Conservation (phyloP, 2,329 filamentous ascomycete genomes). For the Didymella exigua region DNA sequence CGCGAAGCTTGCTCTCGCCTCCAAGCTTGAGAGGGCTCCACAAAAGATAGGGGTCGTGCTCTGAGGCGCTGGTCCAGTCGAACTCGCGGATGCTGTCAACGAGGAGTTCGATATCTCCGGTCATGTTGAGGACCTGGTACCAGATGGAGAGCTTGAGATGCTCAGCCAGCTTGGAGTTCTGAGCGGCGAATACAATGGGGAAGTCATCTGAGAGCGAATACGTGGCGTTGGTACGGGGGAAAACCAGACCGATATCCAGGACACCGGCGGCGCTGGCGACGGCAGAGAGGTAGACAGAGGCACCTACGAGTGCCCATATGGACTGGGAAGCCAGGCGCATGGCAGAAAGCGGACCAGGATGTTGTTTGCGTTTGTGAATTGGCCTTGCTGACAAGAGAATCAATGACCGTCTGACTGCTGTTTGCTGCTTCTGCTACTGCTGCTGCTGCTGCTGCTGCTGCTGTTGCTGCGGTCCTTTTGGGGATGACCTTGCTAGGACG, state of each 20-base stretch:
- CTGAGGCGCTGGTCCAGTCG: neutral
- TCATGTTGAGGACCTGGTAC: conserved; percentile 2
- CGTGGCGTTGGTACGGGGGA: neutral
- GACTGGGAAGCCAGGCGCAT: conserved; percentile 3
- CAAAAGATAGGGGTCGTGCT: conserved; percentile 4
- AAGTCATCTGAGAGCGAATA: neutral
- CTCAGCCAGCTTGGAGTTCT: conserved; percentile 2
- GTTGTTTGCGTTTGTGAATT: conserved; percentile 2
- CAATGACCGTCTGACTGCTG: neutral
- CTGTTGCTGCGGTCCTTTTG: conserved; percentile 5
- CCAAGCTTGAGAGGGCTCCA: neutral
- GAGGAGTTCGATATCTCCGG: neutral
- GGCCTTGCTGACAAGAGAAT: neutral
- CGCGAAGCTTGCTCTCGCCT: neutral
- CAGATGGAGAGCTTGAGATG: neutral
- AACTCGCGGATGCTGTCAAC: neutral
- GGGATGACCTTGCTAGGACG: conserved; percentile 1
- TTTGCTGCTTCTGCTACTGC: neutral
- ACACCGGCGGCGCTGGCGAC: conserved; percentile 1
- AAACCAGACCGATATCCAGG: conserved; percentile 3
- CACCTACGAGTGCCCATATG: conserved; percentile 1
- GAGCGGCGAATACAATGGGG: conserved; percentile 1
- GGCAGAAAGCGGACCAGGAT: conserved; percentile 1
- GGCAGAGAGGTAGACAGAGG: conserved; percentile 1
- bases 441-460: neutral